Evolutionary conservation across 2,329 filamentous ascomycete genomes (phyloP), one percentile per base, ranked within the genome.

Genomic region (Arachnomyces sp.): DNA sequence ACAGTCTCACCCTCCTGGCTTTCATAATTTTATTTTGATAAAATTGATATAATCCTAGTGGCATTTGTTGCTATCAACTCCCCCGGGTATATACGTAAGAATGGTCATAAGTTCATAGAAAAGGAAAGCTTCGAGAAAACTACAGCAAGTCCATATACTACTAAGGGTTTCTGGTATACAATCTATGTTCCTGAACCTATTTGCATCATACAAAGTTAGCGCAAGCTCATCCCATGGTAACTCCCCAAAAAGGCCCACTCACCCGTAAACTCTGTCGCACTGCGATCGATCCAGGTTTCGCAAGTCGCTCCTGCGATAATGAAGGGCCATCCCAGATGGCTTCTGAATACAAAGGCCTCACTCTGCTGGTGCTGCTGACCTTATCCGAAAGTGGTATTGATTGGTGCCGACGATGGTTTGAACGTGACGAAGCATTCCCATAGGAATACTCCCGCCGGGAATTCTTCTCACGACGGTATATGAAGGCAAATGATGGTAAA

Each of bases 121-220:
- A n/a, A n/a, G n/a, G n/a, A n/a, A n/a, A n/a, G n/a, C n/a, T n/a
- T n/a, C n/a, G n/a, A n/a, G n/a, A n/a, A n/a, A n/a, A n/a, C n/a
- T n/a, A n/a, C n/a, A n/a, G n/a, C n/a, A n/a, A n/a, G n/a, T n/a
- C n/a, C n/a, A n/a, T n/a, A n/a, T n/a, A n/a, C 20, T 40, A 52
- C 49, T 3, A 46, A 43, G 2, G 20, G 29, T 12, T 38, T 49
- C 34, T 28, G 29, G 14, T 42, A 5, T 25, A 25, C 9, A 25
- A 5, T 25, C 20, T 25, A 25, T 25, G 9, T 25, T 25, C 20
- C 9, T 25, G 20, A 25, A 25, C 20, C 20, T 25, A 25, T 20
- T 29, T 31, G 4, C 11, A 9, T 12, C 20, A 25, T 9, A 25
- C 20, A 25, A 5, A 5, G 9, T 25, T 25, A 25, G 20, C 20